Base-by-base conservation (phyloP, 306 rosid genomes). In the Ziziphus jujuba region DNA sequence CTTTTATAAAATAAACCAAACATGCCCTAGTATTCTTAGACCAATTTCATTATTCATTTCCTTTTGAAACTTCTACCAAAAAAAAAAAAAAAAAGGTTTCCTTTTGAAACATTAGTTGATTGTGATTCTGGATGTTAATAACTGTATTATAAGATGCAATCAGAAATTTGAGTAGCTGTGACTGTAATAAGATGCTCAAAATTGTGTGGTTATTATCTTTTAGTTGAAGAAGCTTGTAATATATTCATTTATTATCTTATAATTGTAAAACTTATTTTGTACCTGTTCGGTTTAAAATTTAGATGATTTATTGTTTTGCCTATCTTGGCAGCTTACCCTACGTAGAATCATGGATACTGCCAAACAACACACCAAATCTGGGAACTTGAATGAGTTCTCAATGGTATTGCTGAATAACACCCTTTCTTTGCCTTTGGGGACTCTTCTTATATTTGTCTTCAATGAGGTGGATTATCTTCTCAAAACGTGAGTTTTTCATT, bases 301-400 rank as follows among this genome's bases (percentile, higher is more conserved):
- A 43, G 43, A 51, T 48, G 11, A 6, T 58, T 55, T 40, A 60
- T 56, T 73, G 60, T 66, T 33, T 12, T 73, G 70, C 75, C 66
- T 66, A 19, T 71, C 59, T 47, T 48, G 83, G 79, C 89, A 95
- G 99, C 81, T 95, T 77, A 95, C 95, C 47, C 83, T 95, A 50
- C 91, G 92, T 60, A 85, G 86, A 74, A 84, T 90, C 81, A 95
- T 95, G 96, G 99, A 95, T 83, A 88, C 95, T 8, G 99, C 99
- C 66, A 95, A 95, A 80, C 96, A 79, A 55, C 68, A 78, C 56
- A 87, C 97, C 40, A 88, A 87, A 80, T 90, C 97, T 48, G 99
- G 99, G 76, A 88, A 84, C 74, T 71, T 95, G 75, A 95, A 95
- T 28, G 99, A 90, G 74, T 95, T 95, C 75, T 90, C 99, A 7